phyloP scores from a whole-genome alignment of 257 asterid species.

The Capsicum rhomboideum region DNA sequence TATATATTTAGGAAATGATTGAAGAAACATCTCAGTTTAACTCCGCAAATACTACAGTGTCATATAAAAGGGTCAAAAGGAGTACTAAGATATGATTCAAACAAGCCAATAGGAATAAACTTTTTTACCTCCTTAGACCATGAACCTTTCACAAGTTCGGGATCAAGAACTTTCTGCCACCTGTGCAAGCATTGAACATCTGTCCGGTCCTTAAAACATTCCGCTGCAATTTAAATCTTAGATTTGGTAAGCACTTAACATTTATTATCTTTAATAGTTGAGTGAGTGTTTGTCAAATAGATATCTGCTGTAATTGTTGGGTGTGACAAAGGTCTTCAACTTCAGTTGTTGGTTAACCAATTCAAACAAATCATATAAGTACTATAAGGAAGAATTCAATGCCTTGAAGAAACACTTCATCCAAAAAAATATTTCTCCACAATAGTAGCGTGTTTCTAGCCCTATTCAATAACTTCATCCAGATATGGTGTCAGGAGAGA shows the following conservation, averaged over 20 bases:
- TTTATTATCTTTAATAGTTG: not conserved
- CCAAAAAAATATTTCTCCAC: not conserved
- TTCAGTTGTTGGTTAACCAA: not conserved
- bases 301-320: not conserved
- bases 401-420: not conserved
- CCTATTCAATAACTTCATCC: not conserved
- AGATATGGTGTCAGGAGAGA: not conserved
- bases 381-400: not conserved
- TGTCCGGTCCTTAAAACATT: conserved; percentile 81
- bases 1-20: not conserved
- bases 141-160: conserved; percentile 96
- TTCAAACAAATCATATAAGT: not conserved
- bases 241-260: not conserved
- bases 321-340: not conserved
- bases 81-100: not conserved
- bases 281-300: not conserved
- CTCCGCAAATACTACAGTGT: not conserved
- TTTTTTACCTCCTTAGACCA: conserved; percentile 80
- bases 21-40: not conserved
- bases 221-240: conserved; percentile 39
- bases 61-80: not conserved
- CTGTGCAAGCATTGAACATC: conserved; percentile 94
- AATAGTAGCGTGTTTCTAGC: not conserved
- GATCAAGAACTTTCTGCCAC: conserved; percentile 97
- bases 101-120: not conserved